Conservation (phyloP, 192 early-diverging fungal species). For the Dissophora ornata region DNA sequence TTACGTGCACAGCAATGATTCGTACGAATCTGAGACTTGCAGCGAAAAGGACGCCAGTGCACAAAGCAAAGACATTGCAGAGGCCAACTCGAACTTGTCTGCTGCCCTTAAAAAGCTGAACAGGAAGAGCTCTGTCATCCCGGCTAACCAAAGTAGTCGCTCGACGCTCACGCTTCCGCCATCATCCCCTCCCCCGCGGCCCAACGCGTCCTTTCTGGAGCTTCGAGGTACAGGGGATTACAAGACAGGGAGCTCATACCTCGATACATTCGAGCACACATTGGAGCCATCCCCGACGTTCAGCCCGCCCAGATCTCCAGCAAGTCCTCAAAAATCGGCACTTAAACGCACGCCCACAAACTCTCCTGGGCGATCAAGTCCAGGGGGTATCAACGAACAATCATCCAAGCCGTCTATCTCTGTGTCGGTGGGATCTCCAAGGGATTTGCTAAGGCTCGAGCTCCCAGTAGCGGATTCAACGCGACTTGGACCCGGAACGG, state of each 20-base stretch:
- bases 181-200: background rate
- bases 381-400: background rate
- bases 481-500: conserved; percentile 6
- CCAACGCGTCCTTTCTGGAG: background rate
- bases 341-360: conserved; percentile 11
- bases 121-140: conserved; percentile 16
- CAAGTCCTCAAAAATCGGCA: conserved; percentile 9
- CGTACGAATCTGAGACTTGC: background rate
- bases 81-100: conserved; percentile 7
- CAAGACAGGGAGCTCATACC: background rate
- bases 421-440: background rate
- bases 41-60: conserved; percentile 7
- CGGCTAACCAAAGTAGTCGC: background rate
- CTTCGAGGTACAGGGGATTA: background rate
- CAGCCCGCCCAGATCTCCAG: conserved; percentile 13
- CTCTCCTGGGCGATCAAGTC: conserved; percentile 4
- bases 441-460: conserved; percentile 5
- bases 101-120: conserved; percentile 27
- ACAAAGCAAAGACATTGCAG: conserved; percentile 13
- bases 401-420: background rate
- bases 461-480: background rate
- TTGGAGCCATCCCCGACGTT: conserved; percentile 15
- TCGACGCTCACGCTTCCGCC: conserved; percentile 13
- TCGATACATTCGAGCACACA: background rate
- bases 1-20: background rate